Evolutionary conservation across 1,139 yeast genomes (phyloP).

Genomic region (Geotrichum aggregatum): DNA sequence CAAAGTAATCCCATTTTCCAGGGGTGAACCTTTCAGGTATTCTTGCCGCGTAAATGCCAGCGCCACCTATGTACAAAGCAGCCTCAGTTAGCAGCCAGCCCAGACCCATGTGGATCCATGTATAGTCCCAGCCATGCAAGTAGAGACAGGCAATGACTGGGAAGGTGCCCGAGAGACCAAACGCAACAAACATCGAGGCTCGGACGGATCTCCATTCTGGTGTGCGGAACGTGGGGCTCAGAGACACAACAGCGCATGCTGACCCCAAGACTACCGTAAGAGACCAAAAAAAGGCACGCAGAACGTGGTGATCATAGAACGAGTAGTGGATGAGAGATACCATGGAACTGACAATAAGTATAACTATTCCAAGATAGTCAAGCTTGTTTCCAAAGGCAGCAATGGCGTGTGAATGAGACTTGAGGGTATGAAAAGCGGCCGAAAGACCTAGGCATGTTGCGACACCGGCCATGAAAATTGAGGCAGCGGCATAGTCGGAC

Average conservation of each 20-base stretch:
- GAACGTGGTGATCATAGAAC: conserved; percentile 48
- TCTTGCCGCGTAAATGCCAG: conserved; percentile 69
- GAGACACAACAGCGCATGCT: conserved; percentile 60
- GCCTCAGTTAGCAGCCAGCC: conserved; percentile 68
- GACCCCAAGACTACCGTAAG: conserved; percentile 55
- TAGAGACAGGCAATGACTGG: conserved; percentile 58
- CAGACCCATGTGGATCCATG: conserved; percentile 52
- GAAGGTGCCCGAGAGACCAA: conserved; percentile 73
- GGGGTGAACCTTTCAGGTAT: conserved; percentile 72
- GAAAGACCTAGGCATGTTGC: conserved; percentile 64
- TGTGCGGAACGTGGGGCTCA: conserved; percentile 61
- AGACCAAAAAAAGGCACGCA: conserved; percentile 45
- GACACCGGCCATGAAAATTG: conserved; percentile 50
- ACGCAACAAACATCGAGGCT: conserved; percentile 71
- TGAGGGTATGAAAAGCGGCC: conserved; percentile 71
- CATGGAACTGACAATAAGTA: conserved; percentile 70
- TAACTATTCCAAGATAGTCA: conserved; percentile 83
- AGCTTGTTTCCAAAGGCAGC: conserved; percentile 68
- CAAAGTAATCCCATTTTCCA: conserved; percentile 65
- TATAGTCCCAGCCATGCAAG: conserved; percentile 47
- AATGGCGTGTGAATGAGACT: conserved; percentile 64
- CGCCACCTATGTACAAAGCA: conserved; percentile 69
- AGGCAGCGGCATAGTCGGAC: conserved; percentile 45
- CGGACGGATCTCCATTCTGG: conserved; percentile 72
- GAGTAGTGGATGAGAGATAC: conserved; percentile 68